These are phyloP conservation scores for Tephrocybe sp. DNA, from an alignment of 768 basidiomycete genomes.

Conservation along the genomic window DNA sequence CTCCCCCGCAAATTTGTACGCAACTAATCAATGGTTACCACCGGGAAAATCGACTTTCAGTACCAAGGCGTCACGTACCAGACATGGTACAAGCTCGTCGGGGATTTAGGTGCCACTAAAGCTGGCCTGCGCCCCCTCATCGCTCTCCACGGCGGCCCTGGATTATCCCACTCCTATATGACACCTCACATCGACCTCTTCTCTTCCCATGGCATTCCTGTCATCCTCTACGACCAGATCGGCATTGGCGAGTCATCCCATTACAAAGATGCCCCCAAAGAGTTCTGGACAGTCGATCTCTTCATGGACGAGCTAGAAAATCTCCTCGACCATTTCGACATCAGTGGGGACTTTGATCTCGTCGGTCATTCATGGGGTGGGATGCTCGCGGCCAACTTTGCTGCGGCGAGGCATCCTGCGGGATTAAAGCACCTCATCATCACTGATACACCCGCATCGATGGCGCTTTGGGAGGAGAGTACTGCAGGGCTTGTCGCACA, in stretches of 20 bases:
- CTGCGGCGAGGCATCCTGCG: slow-evolving; percentile 31
- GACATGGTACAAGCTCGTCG: slow-evolving; percentile 17
- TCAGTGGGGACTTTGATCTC: slow-evolving; percentile 40
- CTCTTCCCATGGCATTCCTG: slow-evolving; percentile 28
- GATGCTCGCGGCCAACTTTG: slow-evolving; percentile 45
- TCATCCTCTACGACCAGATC: slow-evolving; percentile 54
- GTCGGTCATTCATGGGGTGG: slow-evolving; percentile 62
- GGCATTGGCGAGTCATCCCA: slow-evolving; percentile 48
- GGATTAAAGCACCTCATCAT: slow-evolving; percentile 37
- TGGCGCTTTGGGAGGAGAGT: slow-evolving; percentile 22
- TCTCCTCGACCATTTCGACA: slow-evolving; percentile 40
- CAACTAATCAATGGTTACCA: slow-evolving; percentile 1
- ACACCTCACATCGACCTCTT: slow-evolving; percentile 36
- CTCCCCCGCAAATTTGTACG: no score
- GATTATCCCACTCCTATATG: slow-evolving; percentile 40
- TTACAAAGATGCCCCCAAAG: slow-evolving; percentile 34
- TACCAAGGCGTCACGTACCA: slow-evolving; percentile 16
- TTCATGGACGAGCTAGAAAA: slow-evolving; percentile 58
- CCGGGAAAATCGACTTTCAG: slow-evolving; percentile 15
- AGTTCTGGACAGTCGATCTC: slow-evolving; percentile 39
- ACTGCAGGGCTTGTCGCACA: slow-evolving; percentile 11
- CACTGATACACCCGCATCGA: slow-evolving; percentile 27
- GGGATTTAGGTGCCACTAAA: slow-evolving; percentile 9
- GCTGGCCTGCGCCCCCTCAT: slow-evolving; percentile 31
- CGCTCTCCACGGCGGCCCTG: slow-evolving; percentile 47